Evolutionary conservation across 495 filamentous ascomycete species (phyloP).

Genomic region (Aspergillus heteromorphus): DNA sequence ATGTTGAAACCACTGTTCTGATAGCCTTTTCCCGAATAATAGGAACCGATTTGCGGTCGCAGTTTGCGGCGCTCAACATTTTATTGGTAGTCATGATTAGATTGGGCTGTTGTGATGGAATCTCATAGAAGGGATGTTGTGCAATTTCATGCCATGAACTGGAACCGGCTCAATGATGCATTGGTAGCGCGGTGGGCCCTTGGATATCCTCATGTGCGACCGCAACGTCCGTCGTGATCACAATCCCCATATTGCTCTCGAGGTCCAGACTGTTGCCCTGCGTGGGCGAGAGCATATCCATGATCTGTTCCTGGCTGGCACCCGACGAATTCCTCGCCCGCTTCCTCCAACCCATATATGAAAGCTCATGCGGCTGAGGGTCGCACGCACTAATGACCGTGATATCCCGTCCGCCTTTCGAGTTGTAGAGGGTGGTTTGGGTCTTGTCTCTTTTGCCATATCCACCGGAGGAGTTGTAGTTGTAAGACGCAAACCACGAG

Average conservation of each 20-base stretch:
- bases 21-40: too few species aligned
- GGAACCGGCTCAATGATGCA: not conserved
- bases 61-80: too few species aligned
- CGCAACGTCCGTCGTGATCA: not conserved
- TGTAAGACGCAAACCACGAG: constrained; percentile 3
- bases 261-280: not conserved
- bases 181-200: not conserved
- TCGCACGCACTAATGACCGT: not conserved
- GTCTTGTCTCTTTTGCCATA: not conserved
- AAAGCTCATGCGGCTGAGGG: not conserved
- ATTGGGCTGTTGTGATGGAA: too few species aligned
- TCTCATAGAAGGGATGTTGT: too few species aligned
- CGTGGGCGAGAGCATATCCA: not conserved
- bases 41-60: too few species aligned
- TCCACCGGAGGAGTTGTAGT: not conserved
- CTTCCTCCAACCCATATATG: not conserved
- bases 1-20: too few species aligned
- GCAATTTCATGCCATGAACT: not conserved
- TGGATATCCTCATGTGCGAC: not conserved
- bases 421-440: not conserved
- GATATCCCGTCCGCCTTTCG: not conserved
- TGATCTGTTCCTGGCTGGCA: constrained; percentile 5
- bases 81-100: too few species aligned
- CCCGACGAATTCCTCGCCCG: not conserved
- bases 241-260: not conserved